These are phyloP conservation scores for Raphanus sativus DNA, from an alignment of 345 rosid genomes.

Conservation along the genomic window DNA sequence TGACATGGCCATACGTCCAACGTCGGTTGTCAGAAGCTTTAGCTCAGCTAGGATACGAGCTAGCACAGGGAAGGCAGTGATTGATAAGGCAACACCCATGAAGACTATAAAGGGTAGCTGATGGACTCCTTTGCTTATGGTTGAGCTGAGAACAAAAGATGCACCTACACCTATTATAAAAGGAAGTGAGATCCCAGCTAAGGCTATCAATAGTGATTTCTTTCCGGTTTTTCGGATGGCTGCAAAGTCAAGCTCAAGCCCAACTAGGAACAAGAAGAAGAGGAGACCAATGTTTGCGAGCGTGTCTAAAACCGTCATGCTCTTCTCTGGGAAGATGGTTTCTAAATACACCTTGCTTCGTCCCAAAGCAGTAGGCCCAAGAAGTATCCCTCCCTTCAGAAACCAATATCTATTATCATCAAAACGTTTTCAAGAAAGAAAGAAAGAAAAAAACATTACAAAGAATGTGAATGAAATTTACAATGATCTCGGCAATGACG, in stretches of 20 bases:
- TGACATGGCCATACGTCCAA: slow-evolving; percentile 57
- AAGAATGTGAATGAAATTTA: slow-evolving; percentile 34
- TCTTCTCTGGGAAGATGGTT: slow-evolving; percentile 51
- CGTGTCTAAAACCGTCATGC: slow-evolving; percentile 53
- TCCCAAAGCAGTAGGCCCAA: slow-evolving; percentile 63
- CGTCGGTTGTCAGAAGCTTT: slow-evolving; percentile 50
- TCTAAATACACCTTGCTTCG: slow-evolving; percentile 45
- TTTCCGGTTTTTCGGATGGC: slow-evolving; percentile 44
- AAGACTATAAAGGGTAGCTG: slow-evolving; percentile 46
- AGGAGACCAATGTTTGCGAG: slow-evolving; percentile 60
- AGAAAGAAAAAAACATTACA: background rate
- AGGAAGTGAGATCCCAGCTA: slow-evolving; percentile 61
- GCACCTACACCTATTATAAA: slow-evolving; percentile 50
- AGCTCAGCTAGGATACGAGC: slow-evolving; percentile 58
- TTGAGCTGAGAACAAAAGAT: slow-evolving; percentile 44
- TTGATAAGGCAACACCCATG: slow-evolving; percentile 56
- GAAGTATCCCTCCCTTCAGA: slow-evolving; percentile 53
- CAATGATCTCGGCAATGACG: slow-evolving; percentile 81
- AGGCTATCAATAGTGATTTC: slow-evolving; percentile 47
- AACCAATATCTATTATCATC: background rate
- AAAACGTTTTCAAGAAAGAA: background rate
- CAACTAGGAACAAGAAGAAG: slow-evolving; percentile 63
- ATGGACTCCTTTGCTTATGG: slow-evolving; percentile 34
- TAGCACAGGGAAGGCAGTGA: slow-evolving; percentile 57
- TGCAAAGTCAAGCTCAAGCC: slow-evolving; percentile 59